Evolutionary conservation across 2,329 filamentous ascomycete genomes (phyloP).

Genomic region (Diaporthe ilicicola): DNA sequence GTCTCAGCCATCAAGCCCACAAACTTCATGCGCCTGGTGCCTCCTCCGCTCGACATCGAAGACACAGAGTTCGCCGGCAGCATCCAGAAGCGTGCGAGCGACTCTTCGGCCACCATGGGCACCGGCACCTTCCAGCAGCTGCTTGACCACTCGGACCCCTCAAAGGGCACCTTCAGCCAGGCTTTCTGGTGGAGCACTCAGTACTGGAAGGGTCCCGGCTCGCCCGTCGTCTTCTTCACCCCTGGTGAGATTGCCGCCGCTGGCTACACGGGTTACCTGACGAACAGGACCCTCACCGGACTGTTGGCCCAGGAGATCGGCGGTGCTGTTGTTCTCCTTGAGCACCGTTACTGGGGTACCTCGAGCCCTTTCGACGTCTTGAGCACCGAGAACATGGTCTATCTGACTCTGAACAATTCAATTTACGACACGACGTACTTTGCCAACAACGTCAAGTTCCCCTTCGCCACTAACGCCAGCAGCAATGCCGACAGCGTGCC

Average conservation of each 20-base stretch:
- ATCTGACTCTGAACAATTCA: slow-evolving; percentile 51
- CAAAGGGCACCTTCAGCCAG: slow-evolving; percentile 51
- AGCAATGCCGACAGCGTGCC: slow-evolving; percentile 59
- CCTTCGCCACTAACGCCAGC: slow-evolving; percentile 55
- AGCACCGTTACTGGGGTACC: slow-evolving; percentile 54
- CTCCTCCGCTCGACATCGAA: slow-evolving; percentile 40
- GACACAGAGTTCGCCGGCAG: slow-evolving; percentile 30
- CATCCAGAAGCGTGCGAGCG: slow-evolving; percentile 28
- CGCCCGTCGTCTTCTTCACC: slow-evolving; percentile 51
- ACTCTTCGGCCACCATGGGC: slow-evolving; percentile 35
- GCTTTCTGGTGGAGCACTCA: slow-evolving; percentile 51
- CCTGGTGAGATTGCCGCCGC: slow-evolving; percentile 49
- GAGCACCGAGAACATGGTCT: slow-evolving; percentile 48
- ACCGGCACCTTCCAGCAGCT: slow-evolving; percentile 50
- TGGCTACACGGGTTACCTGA: slow-evolving; percentile 51
- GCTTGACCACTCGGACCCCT: slow-evolving; percentile 50
- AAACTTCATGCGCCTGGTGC: slow-evolving; percentile 22
- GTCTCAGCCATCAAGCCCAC: slow-evolving; percentile 36
- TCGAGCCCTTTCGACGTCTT: slow-evolving; percentile 48
- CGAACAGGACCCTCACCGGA: slow-evolving; percentile 49
- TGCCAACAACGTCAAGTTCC: slow-evolving; percentile 53
- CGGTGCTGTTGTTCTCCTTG: slow-evolving; percentile 50
- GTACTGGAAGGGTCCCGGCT: slow-evolving; percentile 51
- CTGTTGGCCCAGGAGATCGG: slow-evolving; percentile 49
- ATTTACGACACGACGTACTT: slow-evolving; percentile 52